Base-by-base conservation (phyloP, 2,329 filamentous ascomycete species). In the Pyrenochaeta sp. region DNA sequence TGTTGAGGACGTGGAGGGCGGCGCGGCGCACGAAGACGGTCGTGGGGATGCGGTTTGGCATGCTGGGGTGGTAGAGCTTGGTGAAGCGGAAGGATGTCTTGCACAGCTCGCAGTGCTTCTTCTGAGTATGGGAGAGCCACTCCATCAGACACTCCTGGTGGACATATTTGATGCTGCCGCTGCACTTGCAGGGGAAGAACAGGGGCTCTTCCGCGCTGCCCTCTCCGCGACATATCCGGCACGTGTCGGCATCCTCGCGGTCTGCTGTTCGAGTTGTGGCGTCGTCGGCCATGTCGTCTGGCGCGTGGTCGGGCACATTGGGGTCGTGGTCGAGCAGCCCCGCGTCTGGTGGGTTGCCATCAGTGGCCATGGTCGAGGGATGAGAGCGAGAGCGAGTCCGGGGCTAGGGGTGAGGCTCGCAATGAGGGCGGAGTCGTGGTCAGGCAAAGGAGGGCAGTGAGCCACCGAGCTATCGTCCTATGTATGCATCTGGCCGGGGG, bases 21-120 rank as follows among this genome's bases (percentile, higher is more conserved):
- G 93, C 84, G 72, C 95, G 89, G 53, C 85, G 85, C 42, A 91
- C 57, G 62, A 99, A 96, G 51, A 99, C 79, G 34, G 87, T 81
- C 27, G 86, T 81, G 0, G 95, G 94, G 10, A 99, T 81, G 9
- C 83, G 84, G 51, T 84, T 82, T 1, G 94, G 95, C 94, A 99
- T 99, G 65, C 92, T 83, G 3, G 91, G 90, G 50, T 92, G 86
- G 76, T 99, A 99, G 26, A 99, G 83, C 74, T 99, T 99, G 39
- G 94, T 99, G 77, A 99, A 99, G 48, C 91, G 89, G 68, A 97
- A 99, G 0, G 92, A 87, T 2, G 94, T 99, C 77, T 99, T 99
- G 84, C 94, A 99, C 23, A 99, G 85, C 77, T 99, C 94, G 79
- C 95, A 99, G 77, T 99, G 89, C 73, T 97, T 97, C 82, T 99